Percentiles rank a stretch among this genome's conserved stretches.
Evolutionary conservation across 2,329 filamentous ascomycete species (phyloP).

Genomic region (Fusarium mangiferae): DNA sequence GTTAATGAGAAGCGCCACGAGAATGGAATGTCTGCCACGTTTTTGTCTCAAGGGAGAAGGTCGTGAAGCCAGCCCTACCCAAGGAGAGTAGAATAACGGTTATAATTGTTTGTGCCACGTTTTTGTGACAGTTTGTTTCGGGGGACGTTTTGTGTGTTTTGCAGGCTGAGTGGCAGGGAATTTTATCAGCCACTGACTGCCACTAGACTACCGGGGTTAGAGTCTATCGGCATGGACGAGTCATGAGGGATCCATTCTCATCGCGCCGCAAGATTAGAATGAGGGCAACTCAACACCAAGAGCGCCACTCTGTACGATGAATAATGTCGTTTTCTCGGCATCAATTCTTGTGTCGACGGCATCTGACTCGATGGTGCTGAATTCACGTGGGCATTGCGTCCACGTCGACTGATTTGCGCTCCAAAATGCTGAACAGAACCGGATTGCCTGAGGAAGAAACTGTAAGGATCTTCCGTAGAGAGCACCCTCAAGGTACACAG

Average conservation of each 20-base stretch:
- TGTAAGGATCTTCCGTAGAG: rapidly evolving
- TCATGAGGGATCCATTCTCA: neutral
- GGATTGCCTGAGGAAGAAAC: rapidly evolving
- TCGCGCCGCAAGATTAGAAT: neutral
- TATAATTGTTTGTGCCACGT: neutral
- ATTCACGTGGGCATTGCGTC: neutral
- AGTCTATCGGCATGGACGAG: neutral
- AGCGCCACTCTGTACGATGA: neutral
- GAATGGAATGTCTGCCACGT: neutral
- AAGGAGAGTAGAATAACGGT: rapidly evolving
- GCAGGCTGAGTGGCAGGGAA: neutral
- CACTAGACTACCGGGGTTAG: neutral
- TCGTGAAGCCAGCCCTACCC: neutral
- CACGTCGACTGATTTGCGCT: rapidly evolving
- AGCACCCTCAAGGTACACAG: rapidly evolving
- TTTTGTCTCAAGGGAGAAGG: neutral
- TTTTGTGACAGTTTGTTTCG: neutral
- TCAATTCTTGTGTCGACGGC: neutral
- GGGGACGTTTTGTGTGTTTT: neutral
- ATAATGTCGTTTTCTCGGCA: neutral
- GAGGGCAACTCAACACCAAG: neutral
- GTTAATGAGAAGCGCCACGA: neutral
- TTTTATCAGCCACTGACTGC: neutral
- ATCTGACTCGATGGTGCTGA: neutral
- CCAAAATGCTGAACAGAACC: rapidly evolving